Evolutionary conservation across 495 filamentous ascomycete species (phyloP).

Genomic region (Penicillium nucicola): DNA sequence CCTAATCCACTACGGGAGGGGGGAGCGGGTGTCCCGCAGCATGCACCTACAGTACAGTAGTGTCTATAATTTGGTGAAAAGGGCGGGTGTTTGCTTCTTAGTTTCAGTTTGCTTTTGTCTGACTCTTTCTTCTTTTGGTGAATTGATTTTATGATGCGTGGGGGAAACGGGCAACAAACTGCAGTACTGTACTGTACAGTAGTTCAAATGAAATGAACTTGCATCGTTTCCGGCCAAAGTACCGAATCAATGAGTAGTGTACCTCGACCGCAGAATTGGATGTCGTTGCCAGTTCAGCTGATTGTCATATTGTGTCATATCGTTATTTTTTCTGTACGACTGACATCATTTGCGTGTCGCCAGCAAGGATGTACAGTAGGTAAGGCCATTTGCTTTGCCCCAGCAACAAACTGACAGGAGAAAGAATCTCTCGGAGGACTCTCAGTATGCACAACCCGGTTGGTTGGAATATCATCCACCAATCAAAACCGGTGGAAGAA

Average conservation of each 20-base stretch:
- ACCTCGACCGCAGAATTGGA: no score
- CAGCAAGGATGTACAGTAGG: no score
- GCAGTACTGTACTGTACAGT: not conserved
- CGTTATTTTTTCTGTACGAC: no score
- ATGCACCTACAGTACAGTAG: not conserved
- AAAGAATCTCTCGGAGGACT: not conserved
- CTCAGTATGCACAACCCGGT: not conserved
- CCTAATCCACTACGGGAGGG: not conserved
- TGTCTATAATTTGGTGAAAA: not conserved
- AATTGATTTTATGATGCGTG: not conserved
- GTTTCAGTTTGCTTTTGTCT: not conserved
- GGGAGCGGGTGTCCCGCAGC: not conserved
- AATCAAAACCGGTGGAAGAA: not conserved
- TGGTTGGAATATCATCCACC: not conserved
- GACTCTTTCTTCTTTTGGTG: not conserved
- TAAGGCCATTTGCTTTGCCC: not conserved
- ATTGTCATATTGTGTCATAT: no score
- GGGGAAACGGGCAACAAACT: not conserved
- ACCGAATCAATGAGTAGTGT: no score
- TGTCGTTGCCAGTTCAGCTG: no score
- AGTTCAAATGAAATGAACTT: not conserved
- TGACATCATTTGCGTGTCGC: no score
- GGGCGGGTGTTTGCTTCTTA: not conserved
- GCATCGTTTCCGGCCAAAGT: no score
- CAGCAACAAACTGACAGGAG: not conserved